Base-by-base conservation (phyloP, 345 rosid genomes). In the Lenwebbia sp. region DNA sequence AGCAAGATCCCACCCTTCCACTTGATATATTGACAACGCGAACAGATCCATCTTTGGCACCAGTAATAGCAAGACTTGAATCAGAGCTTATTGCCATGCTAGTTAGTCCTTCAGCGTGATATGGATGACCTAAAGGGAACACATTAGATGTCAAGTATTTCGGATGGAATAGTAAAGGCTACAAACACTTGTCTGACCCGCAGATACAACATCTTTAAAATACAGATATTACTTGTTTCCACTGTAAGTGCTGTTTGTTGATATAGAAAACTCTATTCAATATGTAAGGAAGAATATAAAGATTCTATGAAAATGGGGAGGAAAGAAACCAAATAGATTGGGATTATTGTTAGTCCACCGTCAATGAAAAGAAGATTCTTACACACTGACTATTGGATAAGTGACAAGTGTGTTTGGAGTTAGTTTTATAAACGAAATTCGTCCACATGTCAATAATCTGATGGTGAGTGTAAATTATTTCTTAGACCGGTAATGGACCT, bases 31-130 rank as follows among this genome's bases (percentile, higher is more conserved):
- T 97, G 85, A 96, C 99, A 89, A 97, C 87, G 88, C 94, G 94
- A 84, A 94, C 91, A 37, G 95, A 96, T 86, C 93, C 88, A 87
- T 97, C 99, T 88, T 88, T 90, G 12, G 98, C 93, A 88, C 99
- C 99, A 90, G 96, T 92, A 86, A 97, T 89, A 86, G 91, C 99
- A 74, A 95, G 95, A 87, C 86, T 92, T 54, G 99, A 96, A 88
- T 92, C 98, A 15, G 95, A 90, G 86, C 94, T 95, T 88, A 97
- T 85, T 75, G 95, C 92, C 93, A 97, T 88, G 87, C 99, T 92
- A 44, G 94, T 96, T 84, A 97, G 55, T 85, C 96, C 96, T 88
- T 92, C 94, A 10, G 96, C 91, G 88, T 96, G 98, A 90, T 94
- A 95, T 33, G 96, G 95, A 94, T 97, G 96, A 88, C 98, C 99